phyloP scores from a whole-genome alignment of 2,329 filamentous ascomycete genomes.

The Stromatinia cepivora region DNA sequence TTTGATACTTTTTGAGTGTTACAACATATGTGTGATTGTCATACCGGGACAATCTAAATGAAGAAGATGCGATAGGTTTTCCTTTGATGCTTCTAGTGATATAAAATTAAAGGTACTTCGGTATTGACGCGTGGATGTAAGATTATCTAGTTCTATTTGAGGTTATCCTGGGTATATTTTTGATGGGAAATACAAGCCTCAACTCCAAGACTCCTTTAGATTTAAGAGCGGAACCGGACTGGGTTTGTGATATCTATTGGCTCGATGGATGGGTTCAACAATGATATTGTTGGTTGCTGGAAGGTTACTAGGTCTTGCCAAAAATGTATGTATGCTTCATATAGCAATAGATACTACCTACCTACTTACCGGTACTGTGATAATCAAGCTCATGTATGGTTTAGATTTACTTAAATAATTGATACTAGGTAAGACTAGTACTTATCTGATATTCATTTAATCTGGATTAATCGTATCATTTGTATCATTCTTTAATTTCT shows the following conservation, averaged over 20 bases:
- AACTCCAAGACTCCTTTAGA: conserved; percentile 4
- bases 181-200: neutral
- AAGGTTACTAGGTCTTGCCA: no score
- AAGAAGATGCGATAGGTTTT: neutral
- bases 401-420: no score
- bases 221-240: neutral
- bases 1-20: conserved; percentile 6
- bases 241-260: neutral
- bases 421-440: no score
- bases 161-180: neutral
- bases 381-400: no score
- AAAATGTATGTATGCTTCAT: no score
- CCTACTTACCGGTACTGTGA: no score
- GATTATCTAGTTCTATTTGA: neutral
- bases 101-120: neutral
- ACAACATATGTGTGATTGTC: conserved; percentile 12
- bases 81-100: neutral
- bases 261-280: neutral
- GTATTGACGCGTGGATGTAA: neutral
- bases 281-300: no score
- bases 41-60: neutral
- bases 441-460: no score
- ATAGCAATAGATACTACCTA: no score
- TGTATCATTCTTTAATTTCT: no score
- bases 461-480: no score